A percentile compares a stretch with the other conserved stretches of the same genome.
These are phyloP conservation scores for Schizothecium vesticola DNA, from an alignment of 495 filamentous ascomycete species.

Conservation along the genomic window DNA sequence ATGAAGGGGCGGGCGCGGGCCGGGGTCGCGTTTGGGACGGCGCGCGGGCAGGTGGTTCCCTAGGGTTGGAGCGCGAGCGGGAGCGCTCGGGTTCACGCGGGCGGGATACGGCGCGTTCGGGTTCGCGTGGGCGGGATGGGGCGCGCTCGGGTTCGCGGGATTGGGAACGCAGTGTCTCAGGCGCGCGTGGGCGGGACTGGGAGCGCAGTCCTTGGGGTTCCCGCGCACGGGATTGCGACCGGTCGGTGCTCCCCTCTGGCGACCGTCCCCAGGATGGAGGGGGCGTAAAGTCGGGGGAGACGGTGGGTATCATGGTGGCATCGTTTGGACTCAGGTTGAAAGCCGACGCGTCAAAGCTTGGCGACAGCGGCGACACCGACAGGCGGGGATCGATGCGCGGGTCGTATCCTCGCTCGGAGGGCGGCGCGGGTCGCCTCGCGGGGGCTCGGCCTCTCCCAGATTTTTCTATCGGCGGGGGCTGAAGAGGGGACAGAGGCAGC, in stretches of 20 bases:
- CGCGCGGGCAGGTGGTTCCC: neutral
- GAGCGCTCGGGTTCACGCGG: neutral
- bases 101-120: neutral
- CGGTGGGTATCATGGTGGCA: neutral
- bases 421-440: constrained; percentile 21
- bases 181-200: constrained; percentile 18
- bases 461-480: constrained; percentile 21
- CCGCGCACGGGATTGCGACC: constrained; percentile 2
- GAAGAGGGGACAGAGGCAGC: constrained; percentile 17
- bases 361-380: constrained; percentile 24
- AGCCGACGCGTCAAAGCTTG: constrained; percentile 9
- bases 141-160: neutral
- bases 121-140: neutral
- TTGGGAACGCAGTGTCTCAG: neutral
- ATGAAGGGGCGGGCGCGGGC: constrained; percentile 1
- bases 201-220: constrained; percentile 9
- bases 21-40: neutral
- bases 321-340: constrained; percentile 24
- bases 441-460: constrained; percentile 16
- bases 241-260: constrained; percentile 12
- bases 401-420: constrained; percentile 31
- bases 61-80: neutral
- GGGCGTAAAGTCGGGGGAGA: constrained; percentile 7
- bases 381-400: constrained; percentile 31
- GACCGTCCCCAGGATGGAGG: constrained; percentile 19